Evolutionary conservation across 805 yeast genomes (phyloP), one percentile per base, ranked within the genome.

Genomic region (Hanseniaspora clermontiae): DNA sequence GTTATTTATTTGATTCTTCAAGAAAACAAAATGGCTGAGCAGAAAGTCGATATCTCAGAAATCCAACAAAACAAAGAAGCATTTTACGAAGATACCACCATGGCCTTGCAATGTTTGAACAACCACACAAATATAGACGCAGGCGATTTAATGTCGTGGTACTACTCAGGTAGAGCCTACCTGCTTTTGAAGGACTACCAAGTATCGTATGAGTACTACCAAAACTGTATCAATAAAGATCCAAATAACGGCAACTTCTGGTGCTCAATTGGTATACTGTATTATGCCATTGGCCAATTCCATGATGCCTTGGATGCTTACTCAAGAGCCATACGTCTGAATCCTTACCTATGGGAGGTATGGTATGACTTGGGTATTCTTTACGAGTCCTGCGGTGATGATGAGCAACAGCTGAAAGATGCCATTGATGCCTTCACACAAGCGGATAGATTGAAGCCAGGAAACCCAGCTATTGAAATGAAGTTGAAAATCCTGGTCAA

Each of bases 341-440:
- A 93, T 64, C 98, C 98, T 15, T 90, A 90, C 73, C 85, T 93
- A 61, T 82, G 93, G 59, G 98, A 93, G 70, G 98, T 93, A 29
- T 93, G 98, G 98, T 93, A 93, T 71, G 98, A 93, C 71, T 77
- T 93, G 66, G 98, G 98, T 58, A 93, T 97, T 6, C 74, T 93
- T 43, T 93, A 93, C 69, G 98, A 93, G 71, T 88, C 97, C 38
- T 93, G 98, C 73, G 93, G 90, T 71, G 90, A 91, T 72, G 55
- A 36, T 12, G 55, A 53, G 7, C 57, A 53, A 19, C 98, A 93
- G 72, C 78, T 89, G 59, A 79, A 83, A 59, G 98, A 93, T 68
- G 98, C 98, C 0, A 74, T 93, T 61, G 97, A 93, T 70, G 98
- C 98, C 2, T 93, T 93, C 68, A 87, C 87, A 65, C 93, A 95